These are phyloP conservation scores for Pseudotsuga menziesii DNA, from an alignment of 75 land plant genomes.

Conservation along the genomic window DNA sequence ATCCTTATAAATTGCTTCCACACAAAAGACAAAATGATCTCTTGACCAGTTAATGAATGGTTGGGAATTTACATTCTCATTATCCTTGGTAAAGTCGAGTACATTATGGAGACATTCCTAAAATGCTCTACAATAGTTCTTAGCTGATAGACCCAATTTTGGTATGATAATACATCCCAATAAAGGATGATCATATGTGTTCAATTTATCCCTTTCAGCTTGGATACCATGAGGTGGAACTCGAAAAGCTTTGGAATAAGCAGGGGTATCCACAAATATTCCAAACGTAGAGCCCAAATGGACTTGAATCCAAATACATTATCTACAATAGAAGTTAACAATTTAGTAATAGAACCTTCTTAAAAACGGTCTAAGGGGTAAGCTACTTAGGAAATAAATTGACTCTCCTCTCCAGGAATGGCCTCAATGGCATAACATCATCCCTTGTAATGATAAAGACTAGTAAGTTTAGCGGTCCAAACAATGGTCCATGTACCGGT, in stretches of 20 bases:
- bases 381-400: slow-evolving; percentile 21
- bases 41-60: background rate
- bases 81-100: slow-evolving; percentile 29
- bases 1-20: no score
- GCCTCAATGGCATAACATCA: slow-evolving; percentile 2
- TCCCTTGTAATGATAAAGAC: slow-evolving; percentile 11
- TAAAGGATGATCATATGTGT: slow-evolving; percentile 17
- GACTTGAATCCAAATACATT: slow-evolving; percentile 23
- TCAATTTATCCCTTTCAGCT: slow-evolving; percentile 14
- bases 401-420: slow-evolving; percentile 17
- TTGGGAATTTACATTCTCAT: slow-evolving; percentile 24
- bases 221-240: slow-evolving; percentile 18
- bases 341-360: slow-evolving; percentile 19
- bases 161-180: slow-evolving; percentile 20
- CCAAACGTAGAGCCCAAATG: slow-evolving; percentile 14
- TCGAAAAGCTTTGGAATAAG: slow-evolving; percentile 24
- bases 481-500: slow-evolving; percentile 8
- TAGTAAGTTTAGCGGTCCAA: background rate
- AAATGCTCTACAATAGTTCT: slow-evolving; percentile 11
- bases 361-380: slow-evolving; percentile 21
- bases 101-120: slow-evolving; percentile 17
- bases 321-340: slow-evolving; percentile 17
- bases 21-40: no score
- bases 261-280: slow-evolving; percentile 23
- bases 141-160: slow-evolving; percentile 15